Conservation (phyloP, 2,329 filamentous ascomycete species). For the Kalmusia sp. region DNA sequence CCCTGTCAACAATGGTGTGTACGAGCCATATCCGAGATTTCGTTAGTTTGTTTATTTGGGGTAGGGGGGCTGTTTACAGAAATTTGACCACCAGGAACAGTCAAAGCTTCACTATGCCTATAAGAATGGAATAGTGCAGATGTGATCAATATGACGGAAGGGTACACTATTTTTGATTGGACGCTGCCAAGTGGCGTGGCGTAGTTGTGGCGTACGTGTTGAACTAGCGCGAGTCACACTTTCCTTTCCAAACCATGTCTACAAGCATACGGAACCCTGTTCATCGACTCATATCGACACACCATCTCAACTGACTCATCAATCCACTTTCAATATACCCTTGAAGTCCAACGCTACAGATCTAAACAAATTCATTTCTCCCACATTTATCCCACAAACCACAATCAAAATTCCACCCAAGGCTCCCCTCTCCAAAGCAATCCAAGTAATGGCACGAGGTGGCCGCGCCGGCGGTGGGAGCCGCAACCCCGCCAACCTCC, state of each 20-base stretch:
- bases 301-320: background rate
- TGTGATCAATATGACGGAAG: background rate
- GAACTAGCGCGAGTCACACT: background rate
- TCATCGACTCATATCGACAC: constrained; percentile 2
- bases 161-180: background rate
- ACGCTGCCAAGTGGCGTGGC: background rate
- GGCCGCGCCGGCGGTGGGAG: constrained; percentile 45
- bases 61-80: too few species aligned
- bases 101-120: too few species aligned
- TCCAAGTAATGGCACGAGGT: constrained; percentile 12
- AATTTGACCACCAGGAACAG: too few species aligned
- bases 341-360: too few species aligned
- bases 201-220: background rate
- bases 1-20: too few species aligned
- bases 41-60: too few species aligned
- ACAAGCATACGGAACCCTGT: background rate
- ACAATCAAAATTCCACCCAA: constrained; percentile 2
- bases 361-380: background rate
- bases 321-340: too few species aligned
- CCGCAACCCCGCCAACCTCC: constrained; percentile 44
- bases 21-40: too few species aligned
- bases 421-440: background rate
- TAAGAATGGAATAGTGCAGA: too few species aligned
- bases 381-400: background rate
- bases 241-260: background rate